Percentiles rank a stretch among this genome's conserved stretches.
These are phyloP conservation scores for Penicillium riverlandense DNA, from an alignment of 495 filamentous ascomycete genomes.

Conservation along the genomic window DNA sequence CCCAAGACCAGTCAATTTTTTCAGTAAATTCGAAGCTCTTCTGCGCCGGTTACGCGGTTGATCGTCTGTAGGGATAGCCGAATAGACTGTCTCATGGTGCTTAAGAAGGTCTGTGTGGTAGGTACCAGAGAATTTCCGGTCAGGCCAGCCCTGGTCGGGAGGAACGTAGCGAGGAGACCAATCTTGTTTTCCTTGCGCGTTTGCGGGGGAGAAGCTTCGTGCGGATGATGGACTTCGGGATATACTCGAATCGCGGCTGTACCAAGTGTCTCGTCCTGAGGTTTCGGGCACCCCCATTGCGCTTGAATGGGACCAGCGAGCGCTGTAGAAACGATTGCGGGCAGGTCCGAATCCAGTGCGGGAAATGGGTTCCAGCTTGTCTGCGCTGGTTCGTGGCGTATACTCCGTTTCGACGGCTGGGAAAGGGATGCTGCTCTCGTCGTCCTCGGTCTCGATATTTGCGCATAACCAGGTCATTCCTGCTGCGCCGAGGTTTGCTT, in stretches of 20 bases:
- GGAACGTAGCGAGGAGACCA: not conserved
- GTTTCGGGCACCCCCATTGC: not conserved
- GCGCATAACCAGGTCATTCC: conserved; percentile 11
- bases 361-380: not conserved
- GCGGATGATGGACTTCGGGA: not conserved
- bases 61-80: not conserved
- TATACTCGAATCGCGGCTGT: not conserved
- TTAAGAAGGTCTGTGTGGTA: not conserved
- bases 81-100: conserved; percentile 4
- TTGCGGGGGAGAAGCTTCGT: conserved; percentile 1
- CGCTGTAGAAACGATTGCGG: not conserved
- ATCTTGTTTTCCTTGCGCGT: not conserved
- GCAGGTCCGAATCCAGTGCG: not conserved
- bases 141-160: not conserved
- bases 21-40: conserved; percentile 12
- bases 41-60: conserved; percentile 2
- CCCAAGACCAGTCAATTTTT: conserved; percentile 17
- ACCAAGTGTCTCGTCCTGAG: not conserved
- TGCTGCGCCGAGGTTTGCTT: conserved; percentile 5
- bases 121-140: too few species aligned
- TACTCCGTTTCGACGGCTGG: not conserved
- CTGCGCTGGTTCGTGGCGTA: not conserved
- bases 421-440: not conserved
- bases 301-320: not conserved
- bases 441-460: conserved; percentile 2